phyloP scores from a whole-genome alignment of 106 monocot species.

The Phalaenopsis equestris region DNA sequence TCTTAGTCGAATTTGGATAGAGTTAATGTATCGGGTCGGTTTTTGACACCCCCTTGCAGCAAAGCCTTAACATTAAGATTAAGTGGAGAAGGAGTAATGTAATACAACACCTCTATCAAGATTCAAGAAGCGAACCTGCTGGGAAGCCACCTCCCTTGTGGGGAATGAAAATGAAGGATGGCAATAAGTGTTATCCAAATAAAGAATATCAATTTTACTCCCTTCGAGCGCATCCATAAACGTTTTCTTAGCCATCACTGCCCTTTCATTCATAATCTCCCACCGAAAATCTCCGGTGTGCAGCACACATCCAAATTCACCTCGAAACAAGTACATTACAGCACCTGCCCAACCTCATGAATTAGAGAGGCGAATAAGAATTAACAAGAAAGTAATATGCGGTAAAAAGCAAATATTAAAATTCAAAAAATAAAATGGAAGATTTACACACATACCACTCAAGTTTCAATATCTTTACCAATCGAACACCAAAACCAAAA shows the following conservation, averaged over 20 bases:
- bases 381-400: not conserved
- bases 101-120: too few relatives aligned
- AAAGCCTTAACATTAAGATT: too few relatives aligned
- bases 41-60: too few relatives aligned
- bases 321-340: slow-evolving; percentile 78
- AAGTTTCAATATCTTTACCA: too few relatives aligned
- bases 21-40: too few relatives aligned
- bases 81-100: too few relatives aligned
- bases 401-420: not conserved
- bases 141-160: slow-evolving; percentile 49
- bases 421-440: too few relatives aligned
- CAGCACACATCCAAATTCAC: slow-evolving; percentile 69
- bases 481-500: too few relatives aligned
- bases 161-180: slow-evolving; percentile 74
- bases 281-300: slow-evolving; percentile 88
- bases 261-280: slow-evolving; percentile 45
- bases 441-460: too few relatives aligned
- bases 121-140: slow-evolving; percentile 36
- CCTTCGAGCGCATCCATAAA: slow-evolving; percentile 48
- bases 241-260: slow-evolving; percentile 32
- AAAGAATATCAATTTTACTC: slow-evolving; percentile 53
- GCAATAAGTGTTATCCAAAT: slow-evolving; percentile 84
- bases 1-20: too few relatives aligned
- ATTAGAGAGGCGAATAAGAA: not conserved
- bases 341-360: slow-evolving; percentile 38